phyloP scores from a whole-genome alignment of 129 eudicot genomes.

The Centella asiatica region DNA sequence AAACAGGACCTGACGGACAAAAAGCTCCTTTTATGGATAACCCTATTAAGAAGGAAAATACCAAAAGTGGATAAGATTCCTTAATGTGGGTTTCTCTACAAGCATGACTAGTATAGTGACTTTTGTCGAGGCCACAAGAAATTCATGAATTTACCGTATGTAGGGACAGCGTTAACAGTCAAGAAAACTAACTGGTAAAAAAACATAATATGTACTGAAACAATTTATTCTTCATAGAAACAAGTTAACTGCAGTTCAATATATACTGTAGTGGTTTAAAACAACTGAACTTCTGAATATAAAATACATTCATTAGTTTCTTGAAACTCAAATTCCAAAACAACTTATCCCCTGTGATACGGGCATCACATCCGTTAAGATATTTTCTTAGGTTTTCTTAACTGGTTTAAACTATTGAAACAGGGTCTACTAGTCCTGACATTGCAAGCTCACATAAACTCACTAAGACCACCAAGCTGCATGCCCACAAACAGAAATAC shows the following conservation, averaged over 20 bases:
- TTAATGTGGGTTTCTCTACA: conserved; percentile 1
- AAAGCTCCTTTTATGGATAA: conserved; percentile 13
- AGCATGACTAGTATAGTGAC: conserved; percentile 17
- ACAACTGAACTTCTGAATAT: too few relatives aligned
- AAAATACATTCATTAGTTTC: too few relatives aligned
- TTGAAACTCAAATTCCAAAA: background rate
- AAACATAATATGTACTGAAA: too few relatives aligned
- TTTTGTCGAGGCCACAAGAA: conserved; percentile 10
- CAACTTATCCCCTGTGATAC: background rate
- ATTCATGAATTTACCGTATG: background rate
- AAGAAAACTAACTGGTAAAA: too few relatives aligned
- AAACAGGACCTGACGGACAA: conserved; percentile 9
- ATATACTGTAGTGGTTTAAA: too few relatives aligned
- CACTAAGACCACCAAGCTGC: conserved; percentile 49
- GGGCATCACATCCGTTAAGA: background rate
- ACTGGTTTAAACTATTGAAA: conserved; percentile 10
- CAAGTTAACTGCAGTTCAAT: too few relatives aligned
- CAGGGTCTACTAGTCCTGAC: conserved; percentile 79
- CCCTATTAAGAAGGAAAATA: conserved; percentile 24
- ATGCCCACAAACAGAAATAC: conserved; percentile 42
- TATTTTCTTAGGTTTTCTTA: background rate
- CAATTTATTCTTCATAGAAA: too few relatives aligned
- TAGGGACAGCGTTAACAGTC: too few relatives aligned
- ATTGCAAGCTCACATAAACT: conserved; percentile 49
- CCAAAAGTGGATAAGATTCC: conserved; percentile 16